Base-by-base conservation (phyloP, 768 basidiomycete genomes). In the Lentinula sp. region DNA sequence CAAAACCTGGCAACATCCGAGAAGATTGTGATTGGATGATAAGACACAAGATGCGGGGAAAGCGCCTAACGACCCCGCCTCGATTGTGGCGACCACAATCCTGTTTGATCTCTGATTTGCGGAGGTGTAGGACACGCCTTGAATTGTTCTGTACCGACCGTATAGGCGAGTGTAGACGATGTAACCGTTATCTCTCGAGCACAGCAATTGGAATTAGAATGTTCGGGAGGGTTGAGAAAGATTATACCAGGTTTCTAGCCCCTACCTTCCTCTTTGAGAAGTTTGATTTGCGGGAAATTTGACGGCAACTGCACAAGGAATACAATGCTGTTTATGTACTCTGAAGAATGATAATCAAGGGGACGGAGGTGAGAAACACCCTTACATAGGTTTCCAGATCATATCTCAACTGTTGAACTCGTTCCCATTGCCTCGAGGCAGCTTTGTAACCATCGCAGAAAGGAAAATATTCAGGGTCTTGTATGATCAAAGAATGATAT, bases 371-470 rank as follows among this genome's bases (percentile, higher is more conserved):
- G 54, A 56, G 40, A 43, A 28, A 56, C 40, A 39, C 28, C 54
- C n/a, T 56, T 28, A 56, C 40, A 37, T 56, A 23, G 40, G 37
- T 52, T 52, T 16, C 15, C 21, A 56, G 54, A 56, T 56, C 40
- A 34, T 43, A 56, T 56, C 54, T 56, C 37, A 15, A 53, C 51
- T 51, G 10, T 28, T 28, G 28, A 3, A 28, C 28, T 28, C 28
- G 3, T 37, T 54, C 32, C 52, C 54, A 56, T 32, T 37, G 54
- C 54, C 54, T 56, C 54, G 54, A 56, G 54, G 54, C 54, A 56
- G 37, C 37, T 56, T 56, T 39, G 31, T 32, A 37, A 31, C 32
- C 40, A n/a, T 35, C 35, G 37, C 21, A 37, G 15, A 39, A 40
- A 40, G 54, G 10, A 9, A 13, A 21, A 56, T 23, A n/a, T n/a